phyloP scores from a whole-genome alignment of 305 asterid genomes.

The Vinca major region DNA sequence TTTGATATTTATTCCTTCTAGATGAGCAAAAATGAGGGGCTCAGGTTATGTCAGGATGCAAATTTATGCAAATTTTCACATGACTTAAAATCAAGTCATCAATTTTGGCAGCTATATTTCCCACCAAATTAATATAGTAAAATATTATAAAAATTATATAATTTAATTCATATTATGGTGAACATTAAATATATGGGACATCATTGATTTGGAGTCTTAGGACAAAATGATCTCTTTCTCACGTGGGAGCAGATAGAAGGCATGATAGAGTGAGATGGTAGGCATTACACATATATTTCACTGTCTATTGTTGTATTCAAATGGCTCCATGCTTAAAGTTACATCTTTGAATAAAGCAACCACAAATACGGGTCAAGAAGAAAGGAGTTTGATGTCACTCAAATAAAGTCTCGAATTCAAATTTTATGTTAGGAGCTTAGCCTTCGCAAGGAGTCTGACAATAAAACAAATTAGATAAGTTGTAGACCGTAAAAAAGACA shows the following conservation, averaged over 20 bases:
- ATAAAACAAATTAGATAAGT: no score
- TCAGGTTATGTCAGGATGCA: background rate
- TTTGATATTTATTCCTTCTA: background rate
- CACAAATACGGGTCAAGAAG: background rate
- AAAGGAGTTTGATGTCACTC: no score
- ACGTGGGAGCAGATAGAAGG: constrained; percentile 5
- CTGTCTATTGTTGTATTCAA: no score
- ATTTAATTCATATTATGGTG: constrained; percentile 22
- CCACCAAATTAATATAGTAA: background rate
- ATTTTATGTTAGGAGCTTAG: no score
- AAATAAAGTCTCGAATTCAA: no score
- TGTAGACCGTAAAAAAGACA: no score
- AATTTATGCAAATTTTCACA: background rate
- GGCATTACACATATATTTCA: no score
- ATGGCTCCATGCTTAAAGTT: background rate
- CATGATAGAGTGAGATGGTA: background rate
- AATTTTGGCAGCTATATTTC: constrained; percentile 17
- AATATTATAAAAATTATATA: constrained; percentile 7
- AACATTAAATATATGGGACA: constrained; percentile 29
- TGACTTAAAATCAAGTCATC: constrained; percentile 10
- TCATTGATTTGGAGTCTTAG: constrained; percentile 17
- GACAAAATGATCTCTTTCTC: background rate
- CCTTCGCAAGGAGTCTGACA: no score
- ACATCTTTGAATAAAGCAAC: background rate
- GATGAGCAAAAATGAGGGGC: constrained; percentile 8